Conservation (phyloP, 441 rosid species). For the Mallotus japonicus region DNA sequence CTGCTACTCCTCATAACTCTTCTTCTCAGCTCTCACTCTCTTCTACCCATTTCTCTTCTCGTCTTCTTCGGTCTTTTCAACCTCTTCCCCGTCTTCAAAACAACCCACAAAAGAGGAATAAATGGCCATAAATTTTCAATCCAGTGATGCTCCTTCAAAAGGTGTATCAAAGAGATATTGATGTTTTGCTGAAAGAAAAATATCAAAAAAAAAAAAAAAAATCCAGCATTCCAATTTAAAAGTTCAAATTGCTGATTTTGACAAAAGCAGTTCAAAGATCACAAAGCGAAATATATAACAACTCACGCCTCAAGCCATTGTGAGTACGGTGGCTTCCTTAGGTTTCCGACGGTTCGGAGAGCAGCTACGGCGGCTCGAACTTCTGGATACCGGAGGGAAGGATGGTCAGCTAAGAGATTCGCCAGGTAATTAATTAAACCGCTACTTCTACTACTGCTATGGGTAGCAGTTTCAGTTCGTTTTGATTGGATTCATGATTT, state of each 20-base stretch:
- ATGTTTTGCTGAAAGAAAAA: no score
- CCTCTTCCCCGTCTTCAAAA: conserved; percentile 33
- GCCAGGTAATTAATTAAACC: conserved; percentile 42
- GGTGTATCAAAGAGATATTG: no score
- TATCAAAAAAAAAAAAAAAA: no score
- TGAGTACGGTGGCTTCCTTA: conserved; percentile 60
- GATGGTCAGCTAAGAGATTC: conserved; percentile 89
- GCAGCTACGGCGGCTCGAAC: conserved; percentile 83
- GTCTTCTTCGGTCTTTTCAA: conserved; percentile 43
- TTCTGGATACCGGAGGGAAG: conserved; percentile 77
- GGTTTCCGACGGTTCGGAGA: conserved; percentile 63
- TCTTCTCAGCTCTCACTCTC: conserved; percentile 54
- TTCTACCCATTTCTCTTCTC: conserved; percentile 43
- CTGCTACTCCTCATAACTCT: conserved; percentile 34
- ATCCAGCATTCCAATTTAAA: no score
- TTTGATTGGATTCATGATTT: conserved; percentile 12
- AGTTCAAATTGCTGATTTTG: no score
- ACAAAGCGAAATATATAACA: no score
- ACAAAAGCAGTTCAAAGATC: no score
- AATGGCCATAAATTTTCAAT: no score
- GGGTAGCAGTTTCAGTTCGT: neutral
- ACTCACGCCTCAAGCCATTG: no score
- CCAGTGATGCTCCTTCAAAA: no score
- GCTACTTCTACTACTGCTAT: no score
- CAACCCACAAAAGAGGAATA: no score